These are phyloP conservation scores for Arthrobotrys pseudoclavata DNA, from an alignment of 2,329 filamentous ascomycete species.

Conservation along the genomic window DNA sequence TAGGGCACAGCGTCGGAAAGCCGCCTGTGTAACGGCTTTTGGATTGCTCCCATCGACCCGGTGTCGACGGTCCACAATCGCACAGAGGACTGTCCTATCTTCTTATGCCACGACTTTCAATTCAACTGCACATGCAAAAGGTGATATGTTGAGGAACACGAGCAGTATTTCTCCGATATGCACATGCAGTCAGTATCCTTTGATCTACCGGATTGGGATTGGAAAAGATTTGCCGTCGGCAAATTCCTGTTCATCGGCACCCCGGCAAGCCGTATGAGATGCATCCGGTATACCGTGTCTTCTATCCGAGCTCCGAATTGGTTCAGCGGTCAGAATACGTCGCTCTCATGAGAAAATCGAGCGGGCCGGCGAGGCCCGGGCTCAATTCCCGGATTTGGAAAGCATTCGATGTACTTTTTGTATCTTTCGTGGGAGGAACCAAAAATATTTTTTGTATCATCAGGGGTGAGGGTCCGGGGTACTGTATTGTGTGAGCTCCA, in stretches of 20 bases:
- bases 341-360: constrained; percentile 27
- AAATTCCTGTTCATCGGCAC: constrained; percentile 14
- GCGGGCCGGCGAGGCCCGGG: constrained; percentile 36
- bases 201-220: neutral
- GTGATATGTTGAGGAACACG: constrained; percentile 10
- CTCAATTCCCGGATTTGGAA: constrained; percentile 45
- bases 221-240: constrained; percentile 3
- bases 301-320: constrained; percentile 43
- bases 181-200: neutral
- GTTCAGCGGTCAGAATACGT: constrained; percentile 40
- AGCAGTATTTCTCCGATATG: constrained; percentile 7
- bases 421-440: constrained; percentile 1
- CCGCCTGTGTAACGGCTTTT: constrained; percentile 16
- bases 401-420: constrained; percentile 11
- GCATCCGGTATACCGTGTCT: constrained; percentile 17
- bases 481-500: neutral
- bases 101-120: constrained; percentile 27
- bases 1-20: constrained; percentile 4
- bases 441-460: constrained; percentile 4
- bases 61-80: neutral
- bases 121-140: constrained; percentile 19
- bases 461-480: neutral
- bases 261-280: constrained; percentile 18
- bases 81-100: constrained; percentile 6
- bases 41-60: constrained; percentile 3